Evolutionary conservation across 2,329 filamentous ascomycete genomes (phyloP), one percentile per base, ranked within the genome.

Genomic region (Cordyceps farinosa): DNA sequence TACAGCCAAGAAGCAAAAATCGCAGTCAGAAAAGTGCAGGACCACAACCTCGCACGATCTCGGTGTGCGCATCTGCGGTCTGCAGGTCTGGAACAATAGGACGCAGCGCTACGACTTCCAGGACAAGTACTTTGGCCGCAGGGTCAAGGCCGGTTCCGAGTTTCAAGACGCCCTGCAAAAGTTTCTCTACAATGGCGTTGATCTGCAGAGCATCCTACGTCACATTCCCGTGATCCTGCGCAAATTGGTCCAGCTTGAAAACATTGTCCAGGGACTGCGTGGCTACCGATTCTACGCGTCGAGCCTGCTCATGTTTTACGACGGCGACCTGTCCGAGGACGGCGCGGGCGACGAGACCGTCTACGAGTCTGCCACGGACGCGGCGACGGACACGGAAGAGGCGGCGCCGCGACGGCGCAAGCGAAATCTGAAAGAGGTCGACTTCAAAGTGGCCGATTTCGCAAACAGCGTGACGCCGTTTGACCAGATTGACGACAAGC

Each of bases 371-470:
- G 83, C 83, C 2, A 87, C 84, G 0, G 84, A 87, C 67, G 79
- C 80, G 36, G 80, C 80, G 3, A 87, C 84, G 0, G 84, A 87
- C 67, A 82, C 81, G 1, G 84, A 87, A 68, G 84, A 87, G 60
- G 70, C 38, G 15, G 38, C 71, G n/a, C 70, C 73, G 57, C 83
- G 74, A 71, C 78, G 67, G 73, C 79, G 66, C 69, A 79, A 76
- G 70, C 82, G 73, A 71, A 84, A 80, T 65, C 80, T 79, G 65
- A 79, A 80, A 53, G 83, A 88, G 67, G 93, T 96, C 72, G 91
- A 97, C 74, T 88, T 99, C 78, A 97, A 97, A 77, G 96, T 99
- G 74, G 94, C 97, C 63, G 95, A 99, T 76, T 99, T 99, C 78
- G 95, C 95, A 67, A 99, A 99, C 74, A 97, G 94, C 71, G 88